These are phyloP conservation scores for Gossypioides kirkii DNA, from an alignment of 345 rosid species.

Conservation along the genomic window DNA sequence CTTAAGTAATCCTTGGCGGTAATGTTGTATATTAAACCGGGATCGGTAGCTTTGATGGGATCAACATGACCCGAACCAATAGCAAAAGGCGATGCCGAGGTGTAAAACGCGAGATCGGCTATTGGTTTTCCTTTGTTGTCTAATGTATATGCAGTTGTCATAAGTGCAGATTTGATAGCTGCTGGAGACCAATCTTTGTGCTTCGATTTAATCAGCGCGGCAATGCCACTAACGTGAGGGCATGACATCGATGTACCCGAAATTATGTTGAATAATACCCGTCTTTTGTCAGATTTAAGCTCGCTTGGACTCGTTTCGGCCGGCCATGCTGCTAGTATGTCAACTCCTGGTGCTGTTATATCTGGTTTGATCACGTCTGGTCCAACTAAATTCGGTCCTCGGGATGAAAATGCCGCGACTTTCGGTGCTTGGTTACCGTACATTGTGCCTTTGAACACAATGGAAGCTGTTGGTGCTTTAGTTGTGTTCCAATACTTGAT, in stretches of 20 bases:
- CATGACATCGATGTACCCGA: conserved; percentile 95
- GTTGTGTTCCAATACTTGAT: conserved; percentile 35
- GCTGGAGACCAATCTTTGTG: conserved; percentile 79
- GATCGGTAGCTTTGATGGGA: conserved; percentile 50
- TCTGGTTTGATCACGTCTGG: conserved; percentile 74
- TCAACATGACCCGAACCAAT: conserved; percentile 60
- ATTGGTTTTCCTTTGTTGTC: conserved; percentile 42
- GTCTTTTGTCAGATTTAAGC: conserved; percentile 47
- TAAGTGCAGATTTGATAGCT: conserved; percentile 76
- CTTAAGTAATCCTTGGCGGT: conserved; percentile 31
- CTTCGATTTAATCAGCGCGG: conserved; percentile 57
- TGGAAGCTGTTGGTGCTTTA: conserved; percentile 42
- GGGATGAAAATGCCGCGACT: conserved; percentile 73
- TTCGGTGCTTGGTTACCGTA: conserved; percentile 58
- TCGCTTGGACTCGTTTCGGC: conserved; percentile 40
- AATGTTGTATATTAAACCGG: conserved; percentile 49
- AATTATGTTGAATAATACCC: conserved; percentile 52
- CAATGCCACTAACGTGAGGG: conserved; percentile 78
- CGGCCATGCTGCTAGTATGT: conserved; percentile 86
- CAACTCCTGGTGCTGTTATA: conserved; percentile 70
- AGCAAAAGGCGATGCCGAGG: conserved; percentile 38
- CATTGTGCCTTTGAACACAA: conserved; percentile 51
- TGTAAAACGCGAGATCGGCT: conserved; percentile 28
- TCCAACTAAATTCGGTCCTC: conserved; percentile 57
- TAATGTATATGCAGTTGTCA: conserved; percentile 65